Evolutionary conservation across 192 early-diverging fungal genomes (phyloP).

Genomic region (Linnemannia hyalina): DNA sequence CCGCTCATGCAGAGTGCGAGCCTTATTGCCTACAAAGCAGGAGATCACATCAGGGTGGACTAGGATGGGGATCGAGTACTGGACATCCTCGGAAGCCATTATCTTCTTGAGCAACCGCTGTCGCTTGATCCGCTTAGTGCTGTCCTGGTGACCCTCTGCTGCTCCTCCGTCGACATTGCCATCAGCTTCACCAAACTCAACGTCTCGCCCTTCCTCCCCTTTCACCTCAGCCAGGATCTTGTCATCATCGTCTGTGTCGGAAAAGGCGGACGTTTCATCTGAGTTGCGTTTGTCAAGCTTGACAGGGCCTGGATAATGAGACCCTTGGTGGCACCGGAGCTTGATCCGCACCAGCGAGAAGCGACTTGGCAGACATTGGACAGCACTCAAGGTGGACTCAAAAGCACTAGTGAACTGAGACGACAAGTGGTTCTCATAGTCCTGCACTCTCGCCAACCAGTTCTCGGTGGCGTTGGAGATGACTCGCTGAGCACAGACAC

Average conservation of each 20-base stretch:
- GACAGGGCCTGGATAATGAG: too few relatives aligned
- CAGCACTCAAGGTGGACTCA: slow-evolving; percentile 24
- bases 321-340: neutral
- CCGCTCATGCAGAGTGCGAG: slow-evolving; percentile 21
- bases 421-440: slow-evolving; percentile 23
- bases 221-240: neutral
- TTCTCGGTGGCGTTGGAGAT: slow-evolving; percentile 86
- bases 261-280: slow-evolving; percentile 8
- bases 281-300: slow-evolving; percentile 5
- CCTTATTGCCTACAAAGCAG: slow-evolving; percentile 12
- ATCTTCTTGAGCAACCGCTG: neutral
- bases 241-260: neutral
- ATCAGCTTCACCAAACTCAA: neutral
- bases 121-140: neutral
- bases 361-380: slow-evolving; percentile 28
- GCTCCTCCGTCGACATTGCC: neutral
- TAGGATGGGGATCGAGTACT: slow-evolving; percentile 23
- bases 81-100: neutral
- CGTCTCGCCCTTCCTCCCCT: neutral
- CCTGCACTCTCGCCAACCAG: slow-evolving; percentile 90
- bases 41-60: slow-evolving; percentile 35
- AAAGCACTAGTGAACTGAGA: slow-evolving; percentile 25
- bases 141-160: neutral
- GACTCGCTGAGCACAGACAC: slow-evolving; percentile 92
- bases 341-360: slow-evolving; percentile 43